Base-by-base conservation (phyloP, 495 filamentous ascomycete genomes). In the Symbiotaphrina buchneri region DNA sequence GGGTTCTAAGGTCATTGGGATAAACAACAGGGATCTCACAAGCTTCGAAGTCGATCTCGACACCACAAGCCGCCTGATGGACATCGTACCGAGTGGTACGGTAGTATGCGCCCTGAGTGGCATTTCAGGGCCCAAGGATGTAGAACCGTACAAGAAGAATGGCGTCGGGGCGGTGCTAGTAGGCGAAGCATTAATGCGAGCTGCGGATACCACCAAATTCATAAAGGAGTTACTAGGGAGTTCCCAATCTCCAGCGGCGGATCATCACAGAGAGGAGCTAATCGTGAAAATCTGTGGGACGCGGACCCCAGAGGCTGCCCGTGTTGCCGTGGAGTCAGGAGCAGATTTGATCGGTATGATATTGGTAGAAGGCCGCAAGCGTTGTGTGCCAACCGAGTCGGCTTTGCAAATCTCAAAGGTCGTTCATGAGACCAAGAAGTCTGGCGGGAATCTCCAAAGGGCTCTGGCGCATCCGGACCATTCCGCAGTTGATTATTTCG, bases 281-380 rank as follows among this genome's bases (percentile, higher is more conserved):
- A 57, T 92, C 13, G 83, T 95, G 32, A 97, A 97, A 48, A 92
- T 95, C 21, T 97, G 87, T 45, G 87, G 87, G n/a, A 95, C 84
- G 3, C 67, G 87, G 19, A 74, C 66, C 35, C 61, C 74, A 21
- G 83, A 87, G 41, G 79, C 71, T 6, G 90, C 87, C 14, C 53
- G 63, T 22, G 66, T 65, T 25, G 84, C 87, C 18, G 71, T 90
- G 36, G 68, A 83, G 45, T 72, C 83, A 25, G 87, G 87, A 20
- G 84, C 87, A 10, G 87, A 95, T 48, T 50, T 94, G 27, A 63
- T 97, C 30, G 87, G 87, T 28, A 90, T 97, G 37, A 94, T 95
- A 23, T 58, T 91, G 7, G 87, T 83, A 10, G 62, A 74, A 22
- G 79, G 76, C 5, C 65, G 80, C 13, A 80, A 69, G 40, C 72